Base-by-base conservation (phyloP, 225 moss, liverwort and hornwort species). In the Thuidium tamariscinum region DNA sequence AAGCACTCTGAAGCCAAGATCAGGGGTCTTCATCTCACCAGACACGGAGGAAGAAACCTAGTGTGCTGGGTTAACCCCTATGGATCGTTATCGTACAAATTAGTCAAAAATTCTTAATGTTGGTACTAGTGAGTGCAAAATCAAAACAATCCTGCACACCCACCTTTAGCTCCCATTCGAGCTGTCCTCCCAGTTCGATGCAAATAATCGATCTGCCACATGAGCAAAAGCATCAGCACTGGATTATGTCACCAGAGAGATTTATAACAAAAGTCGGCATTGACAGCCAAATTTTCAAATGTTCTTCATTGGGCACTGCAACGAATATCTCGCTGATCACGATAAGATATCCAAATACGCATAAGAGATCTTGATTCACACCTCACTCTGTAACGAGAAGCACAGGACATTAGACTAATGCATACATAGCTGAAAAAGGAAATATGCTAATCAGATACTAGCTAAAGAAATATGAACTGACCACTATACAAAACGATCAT, bases 101-200 rank as follows among this genome's bases (percentile, higher is more conserved):
- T 48, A 65, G 52, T 29, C 21, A n/a, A 63, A 71, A 74, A 49
- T 54, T 59, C 52, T 57, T 46, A 69, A 37, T 22, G 64, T 84
- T 52, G 37, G 46, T 54, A 68, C 23, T 82, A 61, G 36, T 42
- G 76, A 64, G 51, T 30, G 87, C 44, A 78, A 57, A 44, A 87
- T 77, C 52, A 27, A 67, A 32, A 67, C 23, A 44, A 83, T 69
- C 74, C 56, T 70, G 71, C 81, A 81, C 37, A 77, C 67, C 34
- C 86, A 95, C 98, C 97, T 93, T 99, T 97, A 52, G 94, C 94
- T 81, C 97, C 98, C 98, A 99, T 99, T 30, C 98, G 96, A 60
- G 98, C 98, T 70, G 98, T 99, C 87, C 98, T 94, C 82, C 98
- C 98, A 25, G 96, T 95, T 86, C 98, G 97, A 88, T 99, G 98